Percentiles rank a stretch among this genome's conserved stretches.
Conservation (phyloP, 23 red algal species). For the Pyropia yezoensis region DNA sequence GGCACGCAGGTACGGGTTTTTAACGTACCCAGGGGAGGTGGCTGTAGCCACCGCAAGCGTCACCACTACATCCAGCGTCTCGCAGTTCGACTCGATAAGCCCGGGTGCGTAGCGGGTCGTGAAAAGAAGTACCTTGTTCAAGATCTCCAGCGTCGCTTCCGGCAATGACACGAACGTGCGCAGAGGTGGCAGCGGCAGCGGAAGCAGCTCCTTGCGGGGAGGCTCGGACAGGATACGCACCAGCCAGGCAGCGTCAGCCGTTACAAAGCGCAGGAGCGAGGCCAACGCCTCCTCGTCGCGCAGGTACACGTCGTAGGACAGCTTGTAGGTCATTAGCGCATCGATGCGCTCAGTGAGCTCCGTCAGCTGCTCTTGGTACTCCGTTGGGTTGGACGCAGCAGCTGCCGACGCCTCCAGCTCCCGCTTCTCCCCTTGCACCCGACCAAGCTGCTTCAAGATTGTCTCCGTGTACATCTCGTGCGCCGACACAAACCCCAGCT, state of each 20-base stretch:
- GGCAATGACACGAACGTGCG: slow-evolving; percentile 65
- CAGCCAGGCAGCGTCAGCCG: slow-evolving; percentile 66
- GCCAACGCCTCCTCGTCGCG: slow-evolving; percentile 58
- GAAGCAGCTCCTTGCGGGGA: slow-evolving; percentile 25
- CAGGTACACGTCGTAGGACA: slow-evolving; percentile 79
- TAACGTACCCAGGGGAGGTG: slow-evolving; percentile 71
- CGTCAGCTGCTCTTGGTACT: slow-evolving; percentile 36
- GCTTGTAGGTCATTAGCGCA: slow-evolving; percentile 33
- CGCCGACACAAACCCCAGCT: slow-evolving; percentile 68
- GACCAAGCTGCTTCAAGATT: slow-evolving; percentile 51
- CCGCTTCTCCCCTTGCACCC: slow-evolving; percentile 48
- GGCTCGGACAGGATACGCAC: slow-evolving; percentile 30
- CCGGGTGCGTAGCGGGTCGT: slow-evolving; percentile 37
- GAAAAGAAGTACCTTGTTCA: slow-evolving; percentile 51
- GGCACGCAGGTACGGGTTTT: slow-evolving; percentile 84
- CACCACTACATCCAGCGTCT: slow-evolving; percentile 59
- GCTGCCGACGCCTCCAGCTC: slow-evolving; percentile 58
- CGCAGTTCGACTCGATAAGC: slow-evolving; percentile 33
- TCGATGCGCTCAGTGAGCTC: slow-evolving; percentile 45
- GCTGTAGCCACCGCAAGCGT: slow-evolving; percentile 51
- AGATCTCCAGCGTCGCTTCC: slow-evolving; percentile 71
- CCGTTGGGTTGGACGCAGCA: slow-evolving; percentile 12
- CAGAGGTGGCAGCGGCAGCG: slow-evolving; percentile 42
- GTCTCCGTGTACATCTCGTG: slow-evolving; percentile 64
- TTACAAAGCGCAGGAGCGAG: slow-evolving; percentile 49